Evolutionary conservation across 129 eudicot genomes (phyloP), one percentile per base, ranked within the genome.

Genomic region (Apium graveolens): DNA sequence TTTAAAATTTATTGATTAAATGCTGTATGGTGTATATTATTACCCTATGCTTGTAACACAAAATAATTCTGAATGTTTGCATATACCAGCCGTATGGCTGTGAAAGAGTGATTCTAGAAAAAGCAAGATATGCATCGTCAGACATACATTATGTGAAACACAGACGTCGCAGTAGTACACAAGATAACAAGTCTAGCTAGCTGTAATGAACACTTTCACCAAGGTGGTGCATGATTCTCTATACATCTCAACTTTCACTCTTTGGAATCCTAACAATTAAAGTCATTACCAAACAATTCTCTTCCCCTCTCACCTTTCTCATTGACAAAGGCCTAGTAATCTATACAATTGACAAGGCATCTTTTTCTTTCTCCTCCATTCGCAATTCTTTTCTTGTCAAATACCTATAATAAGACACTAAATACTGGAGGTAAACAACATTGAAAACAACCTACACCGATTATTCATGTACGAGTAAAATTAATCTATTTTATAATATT

Each of bases 241-340:
- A 66, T 5, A 31, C 31, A 66, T 60, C n/a, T 41, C 57, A 16
- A 57, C 74, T 78, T 78, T 78, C 41, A 26, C 37, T 65, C 57
- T 27, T 29, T 66, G 16, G 75, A 41, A 43, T 78, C 81, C 42
- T 60, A 66, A 78, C 74, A 42, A 72, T 72, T 74, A n/a, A 78
- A 42, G 48, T 37, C 73, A 78, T 29, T 31, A 66, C 20, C 72
- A 66, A 66, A 66, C 43, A 38, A 73, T 42, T 11, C 37, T 26
- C 37, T 11, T 62, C 39, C n/a, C n/a, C n/a, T 7, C 62, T 41
- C 29, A 42, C 20, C 29, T 20, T 78, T 62, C 41, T 78, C 11
- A 32, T 26, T 65, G 35, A 78, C 72, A 66, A 43, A 44, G 49
- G 49, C 63, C 41, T 32, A 74, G 21, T 20, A n/a, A 65, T 65